Percentiles rank a stretch among this genome's conserved stretches.
phyloP scores from a whole-genome alignment of 768 basidiomycete genomes.

The Scleroderma citrinum region DNA sequence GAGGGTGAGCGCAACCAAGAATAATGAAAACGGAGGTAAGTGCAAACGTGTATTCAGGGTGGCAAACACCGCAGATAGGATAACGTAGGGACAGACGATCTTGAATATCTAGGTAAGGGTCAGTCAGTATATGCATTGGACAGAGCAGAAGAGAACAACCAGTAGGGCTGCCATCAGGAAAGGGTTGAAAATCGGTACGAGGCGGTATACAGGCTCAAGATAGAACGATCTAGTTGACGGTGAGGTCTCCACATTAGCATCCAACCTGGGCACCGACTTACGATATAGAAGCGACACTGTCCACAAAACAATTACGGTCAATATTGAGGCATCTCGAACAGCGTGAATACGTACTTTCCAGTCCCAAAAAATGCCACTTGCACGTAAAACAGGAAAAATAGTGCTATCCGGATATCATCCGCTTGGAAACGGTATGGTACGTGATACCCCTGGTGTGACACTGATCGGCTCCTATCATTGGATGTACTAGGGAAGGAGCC shows the following conservation, averaged over 20 bases:
- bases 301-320: not conserved
- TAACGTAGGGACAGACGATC: slow-evolving; percentile 73
- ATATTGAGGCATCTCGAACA: not conserved
- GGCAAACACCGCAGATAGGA: slow-evolving; percentile 65
- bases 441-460: not conserved
- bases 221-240: slow-evolving; percentile 60
- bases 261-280: slow-evolving; percentile 29
- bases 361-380: slow-evolving; percentile 85
- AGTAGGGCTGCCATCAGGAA: slow-evolving; percentile 75
- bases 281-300: slow-evolving; percentile 80
- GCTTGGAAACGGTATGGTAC: slow-evolving; percentile 39
- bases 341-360: slow-evolving; percentile 55
- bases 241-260: slow-evolving; percentile 1
- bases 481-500: not conserved
- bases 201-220: slow-evolving; percentile 79
- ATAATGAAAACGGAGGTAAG: slow-evolving; percentile 75
- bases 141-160: slow-evolving; percentile 31
- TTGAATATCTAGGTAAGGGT: slow-evolving; percentile 58
- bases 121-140: slow-evolving; percentile 1
- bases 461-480: not conserved
- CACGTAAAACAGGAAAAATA: slow-evolving; percentile 83
- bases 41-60: slow-evolving; percentile 59
- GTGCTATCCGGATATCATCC: slow-evolving; percentile 65
- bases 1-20: slow-evolving; percentile 69
- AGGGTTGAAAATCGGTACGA: slow-evolving; percentile 81